These are phyloP conservation scores for Myriosclerotinia curreyana DNA, from an alignment of 2,329 filamentous ascomycete species.

Conservation along the genomic window DNA sequence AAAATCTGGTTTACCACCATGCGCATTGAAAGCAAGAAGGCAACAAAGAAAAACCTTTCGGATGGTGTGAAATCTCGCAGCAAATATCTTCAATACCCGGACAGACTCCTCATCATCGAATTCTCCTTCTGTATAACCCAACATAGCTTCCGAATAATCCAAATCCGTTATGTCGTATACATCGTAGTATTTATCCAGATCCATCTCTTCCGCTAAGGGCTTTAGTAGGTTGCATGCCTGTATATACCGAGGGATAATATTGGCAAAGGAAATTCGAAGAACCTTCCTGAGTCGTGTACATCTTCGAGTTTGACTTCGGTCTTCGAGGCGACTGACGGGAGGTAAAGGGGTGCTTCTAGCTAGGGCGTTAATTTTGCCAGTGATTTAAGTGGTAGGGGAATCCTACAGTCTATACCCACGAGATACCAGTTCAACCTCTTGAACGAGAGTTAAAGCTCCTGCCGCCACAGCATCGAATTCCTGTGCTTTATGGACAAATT, in stretches of 20 bases:
- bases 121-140: slow-evolving; percentile 60
- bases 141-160: slow-evolving; percentile 68
- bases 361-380: slow-evolving; percentile 24
- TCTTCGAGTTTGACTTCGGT: slow-evolving; percentile 71
- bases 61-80: slow-evolving; percentile 74
- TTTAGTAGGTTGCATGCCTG: slow-evolving; percentile 67
- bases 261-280: slow-evolving; percentile 66
- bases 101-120: slow-evolving; percentile 76
- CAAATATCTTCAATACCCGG: slow-evolving; percentile 75
- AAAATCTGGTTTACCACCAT: slow-evolving; percentile 73
- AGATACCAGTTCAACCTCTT: slow-evolving; percentile 94
- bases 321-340: slow-evolving; percentile 88
- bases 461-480: slow-evolving; percentile 75
- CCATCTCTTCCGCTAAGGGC: slow-evolving; percentile 71
- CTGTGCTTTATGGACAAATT: slow-evolving; percentile 71
- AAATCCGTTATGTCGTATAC: slow-evolving; percentile 76
- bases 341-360: slow-evolving; percentile 80
- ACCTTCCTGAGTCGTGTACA: slow-evolving; percentile 76
- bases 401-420: slow-evolving; percentile 80
- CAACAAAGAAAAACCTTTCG: slow-evolving; percentile 85
- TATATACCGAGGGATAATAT: slow-evolving; percentile 68
- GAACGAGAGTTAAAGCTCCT: slow-evolving; percentile 76
- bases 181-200: slow-evolving; percentile 90
- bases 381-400: neutral
- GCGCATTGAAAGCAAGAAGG: slow-evolving; percentile 81